Conservation (phyloP, 306 rosid genomes). For the Lagenaria siceraria region DNA sequence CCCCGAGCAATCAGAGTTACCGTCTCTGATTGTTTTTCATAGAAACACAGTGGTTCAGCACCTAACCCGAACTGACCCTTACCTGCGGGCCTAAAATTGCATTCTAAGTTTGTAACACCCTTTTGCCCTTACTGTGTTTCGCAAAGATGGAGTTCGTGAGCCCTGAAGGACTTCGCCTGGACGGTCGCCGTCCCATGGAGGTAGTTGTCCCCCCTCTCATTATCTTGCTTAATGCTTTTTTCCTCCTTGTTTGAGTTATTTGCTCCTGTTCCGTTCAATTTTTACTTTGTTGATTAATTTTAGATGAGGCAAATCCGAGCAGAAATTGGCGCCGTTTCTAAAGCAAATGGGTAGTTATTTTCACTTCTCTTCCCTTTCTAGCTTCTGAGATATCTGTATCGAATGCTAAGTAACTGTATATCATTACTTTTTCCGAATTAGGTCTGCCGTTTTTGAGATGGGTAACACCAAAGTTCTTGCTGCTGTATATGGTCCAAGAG, state of each 20-base stretch:
- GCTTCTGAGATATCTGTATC: background rate
- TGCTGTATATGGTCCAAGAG: conserved; percentile 89
- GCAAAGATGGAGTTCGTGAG: conserved; percentile 61
- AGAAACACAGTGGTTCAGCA: too few relatives aligned
- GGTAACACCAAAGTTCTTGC: conserved; percentile 88
- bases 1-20: background rate
- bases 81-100: background rate
- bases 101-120: background rate
- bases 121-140: background rate
- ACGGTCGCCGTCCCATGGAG: conserved; percentile 70
- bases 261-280: background rate
- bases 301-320: conserved; percentile 92
- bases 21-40: too few relatives aligned
- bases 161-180: conserved; percentile 93
- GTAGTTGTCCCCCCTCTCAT: conserved; percentile 8
- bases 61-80: background rate
- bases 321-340: conserved; percentile 72
- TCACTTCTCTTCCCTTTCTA: background rate
- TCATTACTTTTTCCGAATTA: conserved; percentile 10
- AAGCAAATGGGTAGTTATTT: conserved; percentile 58
- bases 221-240: background rate
- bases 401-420: background rate
- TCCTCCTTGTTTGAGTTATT: background rate
- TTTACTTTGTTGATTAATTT: background rate
- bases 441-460: conserved; percentile 87